Base-by-base conservation (phyloP, 164 flowering plant genomes). In the Santalum album region DNA sequence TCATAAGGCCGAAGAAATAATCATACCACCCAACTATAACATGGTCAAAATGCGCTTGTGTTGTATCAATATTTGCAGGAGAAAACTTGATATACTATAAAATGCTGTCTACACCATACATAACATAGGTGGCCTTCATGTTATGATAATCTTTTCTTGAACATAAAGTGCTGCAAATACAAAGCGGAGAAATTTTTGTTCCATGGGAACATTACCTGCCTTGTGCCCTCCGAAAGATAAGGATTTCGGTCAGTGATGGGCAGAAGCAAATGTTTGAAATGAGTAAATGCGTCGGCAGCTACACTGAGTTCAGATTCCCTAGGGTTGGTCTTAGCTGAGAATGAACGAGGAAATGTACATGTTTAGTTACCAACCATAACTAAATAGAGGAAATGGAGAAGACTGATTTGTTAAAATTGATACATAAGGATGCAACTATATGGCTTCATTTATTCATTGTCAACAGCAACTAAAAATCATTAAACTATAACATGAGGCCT, bases 141-240 rank as follows among this genome's bases (percentile, higher is more conserved):
- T 29, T 9, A 29, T 29, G 34, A 9, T 29, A 29, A 29, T 29
- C 20, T 18, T 38, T 15, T 17, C 21, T 5, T 2, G 21, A 6
- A 4, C 45, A 42, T 7, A 42, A 18, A 12, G 21, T 39, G 38
- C 24, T 0, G 35, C 29, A 15, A 51, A 26, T 51, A 21, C 11
- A 51, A 20, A 25, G 0, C 4, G 11, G 34, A 14, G 34, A 9
- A 27, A 12, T 12, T 51, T 10, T 25, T 21, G 36, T 6, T 12
- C 15, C 19, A 32, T 15, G 17, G 12, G 46, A 34, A 25, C 15
- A 46, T 45, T 19, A 87, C 98, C 98, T 88, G 96, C 76, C 86
- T 82, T 53, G 95, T 82, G 57, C 96, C 98, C 57, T 91, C 98
- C 6, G 96, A 79, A 21, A 91, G 92, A 72, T 82, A 84, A 10